Evolutionary conservation across 305 asterid species (phyloP).

Genomic region (Rubia tinctorum): DNA sequence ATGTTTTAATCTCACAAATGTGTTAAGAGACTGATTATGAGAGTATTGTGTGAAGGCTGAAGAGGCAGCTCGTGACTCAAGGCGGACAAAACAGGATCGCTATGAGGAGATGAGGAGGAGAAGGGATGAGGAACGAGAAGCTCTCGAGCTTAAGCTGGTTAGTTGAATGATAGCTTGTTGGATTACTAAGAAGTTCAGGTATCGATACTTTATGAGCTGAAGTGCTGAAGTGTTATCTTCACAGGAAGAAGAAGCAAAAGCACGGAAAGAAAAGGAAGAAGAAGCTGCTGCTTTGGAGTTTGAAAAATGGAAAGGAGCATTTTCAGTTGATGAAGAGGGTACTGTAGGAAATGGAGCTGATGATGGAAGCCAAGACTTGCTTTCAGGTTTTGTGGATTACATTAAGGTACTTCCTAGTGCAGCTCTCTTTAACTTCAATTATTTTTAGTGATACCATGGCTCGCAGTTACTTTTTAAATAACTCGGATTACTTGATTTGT

Average conservation of each 20-base stretch:
- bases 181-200: slow-evolving; percentile 8
- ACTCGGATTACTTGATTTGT: background rate
- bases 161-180: slow-evolving; percentile 22
- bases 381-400: slow-evolving; percentile 88
- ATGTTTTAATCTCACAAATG: background rate
- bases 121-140: slow-evolving; percentile 98
- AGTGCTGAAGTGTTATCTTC: slow-evolving; percentile 20
- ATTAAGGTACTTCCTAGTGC: slow-evolving; percentile 58
- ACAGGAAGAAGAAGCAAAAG: slow-evolving; percentile 95
- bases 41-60: slow-evolving; percentile 59
- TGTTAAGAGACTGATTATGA: slow-evolving; percentile 13
- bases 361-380: slow-evolving; percentile 83
- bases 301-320: slow-evolving; percentile 94
- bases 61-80: slow-evolving; percentile 67
- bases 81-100: slow-evolving; percentile 75
- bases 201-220: slow-evolving; percentile 13
- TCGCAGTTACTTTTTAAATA: too few relatives aligned
- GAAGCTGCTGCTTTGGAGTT: slow-evolving; percentile 92
- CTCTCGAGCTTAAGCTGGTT: slow-evolving; percentile 80
- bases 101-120: slow-evolving; percentile 93
- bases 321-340: slow-evolving; percentile 98
- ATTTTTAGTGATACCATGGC: background rate
- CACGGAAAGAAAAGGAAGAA: slow-evolving; percentile 88
- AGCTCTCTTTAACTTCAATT: background rate
- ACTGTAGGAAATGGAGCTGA: slow-evolving; percentile 82